Base-by-base conservation (phyloP, 2,329 filamentous ascomycete species). In the Talaromyces marneffei region DNA sequence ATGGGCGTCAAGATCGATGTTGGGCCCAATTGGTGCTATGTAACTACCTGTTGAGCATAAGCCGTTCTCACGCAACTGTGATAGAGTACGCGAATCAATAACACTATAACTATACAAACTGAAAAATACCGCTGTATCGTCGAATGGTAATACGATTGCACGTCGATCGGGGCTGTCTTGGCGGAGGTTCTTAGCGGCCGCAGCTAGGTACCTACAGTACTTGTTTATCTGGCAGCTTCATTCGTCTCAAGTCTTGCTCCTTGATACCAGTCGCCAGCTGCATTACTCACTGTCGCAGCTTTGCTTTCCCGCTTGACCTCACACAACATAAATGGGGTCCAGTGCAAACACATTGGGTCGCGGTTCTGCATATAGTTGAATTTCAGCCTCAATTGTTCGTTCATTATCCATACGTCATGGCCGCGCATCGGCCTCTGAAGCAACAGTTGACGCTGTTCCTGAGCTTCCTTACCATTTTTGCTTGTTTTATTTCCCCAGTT, bases 361-460 rank as follows among this genome's bases (percentile, higher is more conserved):
- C 40, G 59, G 62, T 63, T 62, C 60, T 66, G 63, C 64, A 31
- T 35, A 64, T 64, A 69, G 66, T 65, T 69, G 69, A 69, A 65
- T 70, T 62, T 71, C 67, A 73, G 68, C 70, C 68, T 70, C 66
- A 72, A 70, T 71, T 70, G 14, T 31, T 27, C 10, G 12, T 20
- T 48, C 16, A 33, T 59, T 44, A 8, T 48, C 27, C 23, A 33
- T 29, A 57, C 58, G 40, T 55, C 46, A 87, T 87, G 85, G 78
- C 78, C 76, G 78, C 77, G 70, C 74, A 71, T 58, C 73, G 75
- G 71, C 76, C 76, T 73, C 74, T 78, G 79, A 84, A 84, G 78
- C 78, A 76, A 72, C 80, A 78, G 76, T 91, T 89, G 89, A 83
- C 86, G 71, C 78, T 84, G 68, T 79, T 85, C 66, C 74, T 90